These are phyloP conservation scores for Talaromyces marneffei DNA, from an alignment of 2,329 filamentous ascomycete species.

Conservation along the genomic window DNA sequence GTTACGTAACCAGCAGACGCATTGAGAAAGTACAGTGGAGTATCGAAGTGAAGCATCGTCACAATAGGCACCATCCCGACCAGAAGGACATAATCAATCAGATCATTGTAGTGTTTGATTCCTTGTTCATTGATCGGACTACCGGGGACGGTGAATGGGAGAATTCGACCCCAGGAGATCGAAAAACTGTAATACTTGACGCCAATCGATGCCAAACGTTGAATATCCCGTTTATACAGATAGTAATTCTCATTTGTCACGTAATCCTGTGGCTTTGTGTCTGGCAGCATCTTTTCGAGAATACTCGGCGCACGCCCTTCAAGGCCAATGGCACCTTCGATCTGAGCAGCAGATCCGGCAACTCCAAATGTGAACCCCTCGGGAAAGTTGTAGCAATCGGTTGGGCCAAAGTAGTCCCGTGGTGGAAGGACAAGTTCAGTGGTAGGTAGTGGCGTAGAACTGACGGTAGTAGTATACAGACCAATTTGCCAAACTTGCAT, in stretches of 20 bases:
- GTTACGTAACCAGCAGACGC: constrained; percentile 13
- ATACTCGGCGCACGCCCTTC: constrained; percentile 38
- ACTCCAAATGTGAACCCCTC: constrained; percentile 41
- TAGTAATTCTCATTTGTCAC: constrained; percentile 48
- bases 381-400: constrained; percentile 30
- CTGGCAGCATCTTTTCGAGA: constrained; percentile 33
- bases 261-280: constrained; percentile 39
- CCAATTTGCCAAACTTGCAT: constrained; percentile 28
- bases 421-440: constrained; percentile 53
- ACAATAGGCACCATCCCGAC: constrained; percentile 42
- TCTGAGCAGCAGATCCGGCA: constrained; percentile 39
- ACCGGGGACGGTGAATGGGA: constrained; percentile 42
- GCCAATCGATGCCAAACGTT: constrained; percentile 34
- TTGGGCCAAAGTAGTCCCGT: constrained; percentile 44
- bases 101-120: constrained; percentile 45
- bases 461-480: constrained; percentile 49
- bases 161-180: constrained; percentile 46
- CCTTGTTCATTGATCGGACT: constrained; percentile 44
- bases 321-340: constrained; percentile 40
- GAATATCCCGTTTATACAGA: constrained; percentile 45
- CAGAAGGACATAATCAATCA: constrained; percentile 41
- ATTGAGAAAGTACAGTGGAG: constrained; percentile 22
- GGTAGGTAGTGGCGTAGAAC: constrained; percentile 50
- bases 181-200: constrained; percentile 41
- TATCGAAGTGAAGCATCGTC: constrained; percentile 36